Base-by-base conservation (phyloP, 495 filamentous ascomycete species). In the Parachaetomium inaequale region DNA sequence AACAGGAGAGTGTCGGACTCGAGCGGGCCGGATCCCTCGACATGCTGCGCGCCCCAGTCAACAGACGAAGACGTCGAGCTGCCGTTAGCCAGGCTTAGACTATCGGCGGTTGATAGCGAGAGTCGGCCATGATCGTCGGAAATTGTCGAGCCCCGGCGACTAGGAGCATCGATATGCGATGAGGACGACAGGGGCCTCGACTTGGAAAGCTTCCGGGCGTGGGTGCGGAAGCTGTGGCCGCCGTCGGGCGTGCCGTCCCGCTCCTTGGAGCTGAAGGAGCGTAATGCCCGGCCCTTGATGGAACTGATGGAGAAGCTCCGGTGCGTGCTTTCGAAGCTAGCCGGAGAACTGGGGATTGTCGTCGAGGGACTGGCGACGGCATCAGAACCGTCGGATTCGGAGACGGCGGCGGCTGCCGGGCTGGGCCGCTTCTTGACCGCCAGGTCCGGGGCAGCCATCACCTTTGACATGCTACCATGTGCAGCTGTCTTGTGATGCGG, bases 1-100 rank as follows among this genome's bases (percentile, higher is more conserved):
- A 96, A 85, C 74, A 96, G 82, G 46, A 88, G 85, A 29, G 87
- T 84, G 36, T 89, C 90, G 2, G 88, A 87, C 74, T 96, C 91
- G 26, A 95, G 82, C 64, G 91, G 86, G 3, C 91, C 91, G 73
- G 88, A 83, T 19, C 70, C 71, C 45, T 73, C 66, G 34, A 75
- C 67, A 29, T 60, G 67, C 60, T 89, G 83, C 25, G 65, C 60
- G 31, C 49, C 50, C 73, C 73, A 75, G 46, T 74, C 70, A 47
- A 72, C 58, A 3, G 61, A 58, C 14, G 64, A 62, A 19, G 61
- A 61, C 2, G 63, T 60, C 28, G 65, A 55, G 1, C 55, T 36
- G 2, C 60, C 46, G 10, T 31, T 45, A 32, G 47, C 43, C 11
- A 58, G 28, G 56, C 68, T 71, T 28, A 63, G 23, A 25, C 59